Percentiles rank a stretch among this genome's conserved stretches.
phyloP scores from a whole-genome alignment of 345 rosid genomes.

The Anastatica hierochuntica region DNA sequence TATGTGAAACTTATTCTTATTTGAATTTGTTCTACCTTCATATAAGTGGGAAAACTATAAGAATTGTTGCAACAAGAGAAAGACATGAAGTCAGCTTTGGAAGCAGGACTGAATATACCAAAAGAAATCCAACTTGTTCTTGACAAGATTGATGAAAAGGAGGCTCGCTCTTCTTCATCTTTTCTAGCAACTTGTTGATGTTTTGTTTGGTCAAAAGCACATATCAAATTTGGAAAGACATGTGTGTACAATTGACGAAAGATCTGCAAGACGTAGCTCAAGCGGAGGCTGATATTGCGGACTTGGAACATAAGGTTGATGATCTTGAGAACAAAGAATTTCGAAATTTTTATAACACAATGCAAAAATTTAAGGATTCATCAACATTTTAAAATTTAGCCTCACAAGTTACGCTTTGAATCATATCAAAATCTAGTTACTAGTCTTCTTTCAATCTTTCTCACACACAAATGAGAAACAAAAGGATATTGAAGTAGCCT shows the following conservation, averaged over 20 bases:
- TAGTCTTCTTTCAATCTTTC: conserved; percentile 6
- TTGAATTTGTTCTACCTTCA: conserved; percentile 7
- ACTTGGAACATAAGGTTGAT: conserved; percentile 52
- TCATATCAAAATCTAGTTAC: conserved; percentile 4
- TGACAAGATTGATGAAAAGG: conserved; percentile 48
- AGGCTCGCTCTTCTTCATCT: conserved; percentile 21
- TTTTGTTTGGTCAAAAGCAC: conserved; percentile 11
- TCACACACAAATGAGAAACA: conserved; percentile 45
- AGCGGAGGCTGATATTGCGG: conserved; percentile 50
- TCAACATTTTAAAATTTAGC: background rate
- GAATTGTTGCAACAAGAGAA: conserved; percentile 70
- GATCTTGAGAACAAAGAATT: no score
- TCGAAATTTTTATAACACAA: no score
- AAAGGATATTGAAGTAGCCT: conserved; percentile 30
- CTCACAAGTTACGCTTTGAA: background rate
- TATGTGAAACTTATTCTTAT: background rate
- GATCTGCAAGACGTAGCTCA: conserved; percentile 55
- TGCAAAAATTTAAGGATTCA: conserved; percentile 35
- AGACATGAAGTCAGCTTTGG: conserved; percentile 50
- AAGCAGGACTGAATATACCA: conserved; percentile 47
- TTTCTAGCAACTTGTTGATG: background rate
- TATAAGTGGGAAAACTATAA: conserved; percentile 72
- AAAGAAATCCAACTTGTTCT: conserved; percentile 31
- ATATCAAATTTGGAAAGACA: conserved; percentile 19
- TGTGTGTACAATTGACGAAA: conserved; percentile 41